A percentile compares a stretch with the other conserved stretches of the same genome.
phyloP scores from a whole-genome alignment of 768 basidiomycete species.

The Phaeotremella skinneri region DNA sequence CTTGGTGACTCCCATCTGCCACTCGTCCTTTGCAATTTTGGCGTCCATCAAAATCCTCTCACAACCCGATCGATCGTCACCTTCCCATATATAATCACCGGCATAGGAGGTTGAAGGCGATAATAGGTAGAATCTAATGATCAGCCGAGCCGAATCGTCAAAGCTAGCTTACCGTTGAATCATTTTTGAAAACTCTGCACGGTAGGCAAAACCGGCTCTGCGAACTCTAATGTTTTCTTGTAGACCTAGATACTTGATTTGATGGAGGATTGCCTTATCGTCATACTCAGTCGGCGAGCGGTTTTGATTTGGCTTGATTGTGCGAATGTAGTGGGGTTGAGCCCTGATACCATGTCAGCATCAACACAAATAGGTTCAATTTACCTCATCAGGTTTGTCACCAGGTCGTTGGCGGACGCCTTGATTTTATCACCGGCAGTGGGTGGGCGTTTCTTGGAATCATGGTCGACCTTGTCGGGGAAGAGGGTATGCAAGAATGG shows the following conservation, averaged over 20 bases:
- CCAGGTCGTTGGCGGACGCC: constrained; percentile 93
- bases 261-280: constrained; percentile 89
- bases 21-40: constrained; percentile 92
- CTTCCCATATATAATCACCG: constrained; percentile 96
- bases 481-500: constrained; percentile 83
- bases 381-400: constrained; percentile 89
- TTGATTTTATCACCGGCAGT: constrained; percentile 98
- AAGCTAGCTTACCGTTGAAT: constrained; percentile 65
- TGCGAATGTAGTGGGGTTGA: constrained; percentile 96
- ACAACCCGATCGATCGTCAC: constrained; percentile 85
- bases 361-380: neutral
- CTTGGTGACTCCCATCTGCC: constrained; percentile 99
- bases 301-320: constrained; percentile 98
- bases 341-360: constrained; percentile 52
- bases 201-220: constrained; percentile 94
- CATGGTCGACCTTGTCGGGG: constrained; percentile 90
- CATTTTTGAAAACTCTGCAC: constrained; percentile 99
- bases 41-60: constrained; percentile 89
- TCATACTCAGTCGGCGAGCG: constrained; percentile 90
- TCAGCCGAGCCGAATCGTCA: neutral
- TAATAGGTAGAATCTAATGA: constrained; percentile 73
- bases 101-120: constrained; percentile 96
- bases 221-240: constrained; percentile 98
- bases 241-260: constrained; percentile 97
- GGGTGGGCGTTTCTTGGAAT: constrained; percentile 95